Evolutionary conservation across 371 early-diverging fungal species (phyloP).

Genomic region (Rhizopus stolonifer): DNA sequence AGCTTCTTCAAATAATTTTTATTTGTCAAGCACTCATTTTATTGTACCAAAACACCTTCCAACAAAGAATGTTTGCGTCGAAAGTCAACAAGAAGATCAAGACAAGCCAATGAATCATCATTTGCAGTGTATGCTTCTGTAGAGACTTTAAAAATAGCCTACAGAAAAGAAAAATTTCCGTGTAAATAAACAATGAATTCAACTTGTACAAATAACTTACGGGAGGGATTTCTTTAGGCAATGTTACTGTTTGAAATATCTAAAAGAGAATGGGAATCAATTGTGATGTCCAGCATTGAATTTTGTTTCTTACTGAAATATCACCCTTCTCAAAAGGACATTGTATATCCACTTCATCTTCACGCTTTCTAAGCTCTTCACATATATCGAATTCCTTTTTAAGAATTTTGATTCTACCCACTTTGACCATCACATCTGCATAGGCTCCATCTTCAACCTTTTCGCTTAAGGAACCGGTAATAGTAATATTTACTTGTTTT

Average conservation of each 20-base stretch:
- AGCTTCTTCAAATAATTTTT: no score
- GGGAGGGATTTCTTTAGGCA: conserved; percentile 25
- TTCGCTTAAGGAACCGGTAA: conserved; percentile 6
- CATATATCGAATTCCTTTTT: conserved; percentile 22
- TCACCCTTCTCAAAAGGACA: conserved; percentile 19
- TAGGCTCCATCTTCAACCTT: conserved; percentile 3
- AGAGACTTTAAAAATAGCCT: conserved; percentile 10
- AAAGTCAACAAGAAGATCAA: conserved; percentile 10
- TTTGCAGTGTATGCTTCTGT: conserved; percentile 7
- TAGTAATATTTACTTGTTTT: conserved; percentile 14
- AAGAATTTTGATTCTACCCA: conserved; percentile 15
- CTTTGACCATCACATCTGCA: conserved; percentile 17
- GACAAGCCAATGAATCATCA: conserved; percentile 3
- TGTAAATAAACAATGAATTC: no score
- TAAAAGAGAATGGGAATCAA: no score
- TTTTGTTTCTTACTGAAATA: conserved; percentile 11
- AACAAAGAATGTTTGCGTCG: not conserved
- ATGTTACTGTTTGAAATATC: conserved; percentile 20
- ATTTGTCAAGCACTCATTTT: no score
- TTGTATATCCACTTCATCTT: conserved; percentile 21
- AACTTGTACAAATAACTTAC: no score
- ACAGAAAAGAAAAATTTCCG: no score
- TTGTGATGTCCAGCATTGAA: no score
- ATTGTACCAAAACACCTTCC: not conserved
- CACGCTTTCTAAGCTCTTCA: conserved; percentile 10